phyloP scores from a whole-genome alignment of 1,139 yeast species.

The Protomyces lactucae-debilis region DNA sequence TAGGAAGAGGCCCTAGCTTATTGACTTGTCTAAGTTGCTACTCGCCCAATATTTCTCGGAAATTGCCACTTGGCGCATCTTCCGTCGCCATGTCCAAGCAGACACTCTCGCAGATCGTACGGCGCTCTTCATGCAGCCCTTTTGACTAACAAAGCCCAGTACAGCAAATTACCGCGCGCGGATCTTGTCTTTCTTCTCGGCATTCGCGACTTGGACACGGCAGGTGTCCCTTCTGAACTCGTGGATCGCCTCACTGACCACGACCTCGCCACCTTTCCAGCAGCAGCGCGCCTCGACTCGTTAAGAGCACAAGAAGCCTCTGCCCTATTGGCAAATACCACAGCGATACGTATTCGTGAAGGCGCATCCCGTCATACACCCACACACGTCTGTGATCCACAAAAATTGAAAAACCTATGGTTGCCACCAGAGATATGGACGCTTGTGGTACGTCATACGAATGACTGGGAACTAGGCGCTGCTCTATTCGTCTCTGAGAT shows the following conservation, averaged over 20 bases:
- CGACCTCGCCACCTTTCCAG: conserved; percentile 13
- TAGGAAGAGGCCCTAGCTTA: too few species aligned
- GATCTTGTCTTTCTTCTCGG: conserved; percentile 20
- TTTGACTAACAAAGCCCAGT: neutral
- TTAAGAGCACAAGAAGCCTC: conserved; percentile 4
- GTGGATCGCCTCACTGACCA: conserved; percentile 9
- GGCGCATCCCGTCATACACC: neutral
- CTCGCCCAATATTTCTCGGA: too few species aligned
- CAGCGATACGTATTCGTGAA: neutral
- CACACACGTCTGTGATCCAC: neutral
- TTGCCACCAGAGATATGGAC: conserved; percentile 20
- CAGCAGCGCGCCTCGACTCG: conserved; percentile 12
- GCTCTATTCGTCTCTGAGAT: conserved; percentile 19
- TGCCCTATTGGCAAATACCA: neutral
- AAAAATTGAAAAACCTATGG: neutral
- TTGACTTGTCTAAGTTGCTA: too few species aligned
- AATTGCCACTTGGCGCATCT: too few species aligned
- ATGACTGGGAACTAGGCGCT: conserved; percentile 24
- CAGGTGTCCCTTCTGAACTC: conserved; percentile 19
- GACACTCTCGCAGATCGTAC: conserved; percentile 23
- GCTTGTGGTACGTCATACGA: conserved; percentile 9
- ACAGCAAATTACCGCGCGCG: conserved; percentile 18
- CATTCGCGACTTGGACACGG: conserved; percentile 6
- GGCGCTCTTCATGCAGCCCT: neutral
- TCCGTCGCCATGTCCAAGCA: conserved; percentile 10